phyloP scores from a whole-genome alignment of 2,329 filamentous ascomycete species.

The Pseudocercospora ulei region DNA sequence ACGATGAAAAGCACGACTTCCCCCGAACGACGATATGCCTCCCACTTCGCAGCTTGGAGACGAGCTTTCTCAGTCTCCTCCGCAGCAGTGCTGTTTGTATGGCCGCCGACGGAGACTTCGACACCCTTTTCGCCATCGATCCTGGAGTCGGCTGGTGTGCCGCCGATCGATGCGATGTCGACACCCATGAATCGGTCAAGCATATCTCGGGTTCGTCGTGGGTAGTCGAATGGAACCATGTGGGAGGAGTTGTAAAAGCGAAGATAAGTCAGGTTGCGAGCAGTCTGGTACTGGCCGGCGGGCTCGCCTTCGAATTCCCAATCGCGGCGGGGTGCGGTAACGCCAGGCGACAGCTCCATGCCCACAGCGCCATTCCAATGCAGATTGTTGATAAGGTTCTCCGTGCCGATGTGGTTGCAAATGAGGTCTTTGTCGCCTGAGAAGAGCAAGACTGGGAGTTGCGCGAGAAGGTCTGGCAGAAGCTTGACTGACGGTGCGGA shows the following conservation, averaged over 20 bases:
- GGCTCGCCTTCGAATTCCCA: conserved; percentile 87
- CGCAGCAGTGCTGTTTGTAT: conserved; percentile 58
- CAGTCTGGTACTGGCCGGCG: conserved; percentile 87
- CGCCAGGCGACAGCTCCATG: conserved; percentile 77
- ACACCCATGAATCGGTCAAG: conserved; percentile 92
- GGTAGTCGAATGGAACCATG: conserved; percentile 95
- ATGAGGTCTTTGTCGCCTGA: conserved; percentile 91
- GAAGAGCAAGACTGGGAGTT: conserved; percentile 75
- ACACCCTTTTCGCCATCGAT: conserved; percentile 78
- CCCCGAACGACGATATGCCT: conserved; percentile 77
- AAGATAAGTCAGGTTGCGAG: conserved; percentile 90
- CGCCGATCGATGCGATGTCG: conserved; percentile 81
- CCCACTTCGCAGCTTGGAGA: conserved; percentile 76
- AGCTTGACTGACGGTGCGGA: conserved; percentile 65
- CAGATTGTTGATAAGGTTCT: conserved; percentile 81
- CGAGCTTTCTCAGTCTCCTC: conserved; percentile 60
- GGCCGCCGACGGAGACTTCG: conserved; percentile 61
- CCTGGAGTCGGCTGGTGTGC: conserved; percentile 62
- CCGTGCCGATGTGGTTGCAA: conserved; percentile 93
- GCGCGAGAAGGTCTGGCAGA: conserved; percentile 65
- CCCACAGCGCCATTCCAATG: conserved; percentile 85
- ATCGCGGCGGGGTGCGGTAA: conserved; percentile 80
- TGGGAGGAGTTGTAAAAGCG: conserved; percentile 92
- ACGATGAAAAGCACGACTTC: conserved; percentile 78
- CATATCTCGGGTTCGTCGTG: conserved; percentile 84